phyloP scores from a whole-genome alignment of 169 alveolate genomes.

The Plasmodium malariae region DNA sequence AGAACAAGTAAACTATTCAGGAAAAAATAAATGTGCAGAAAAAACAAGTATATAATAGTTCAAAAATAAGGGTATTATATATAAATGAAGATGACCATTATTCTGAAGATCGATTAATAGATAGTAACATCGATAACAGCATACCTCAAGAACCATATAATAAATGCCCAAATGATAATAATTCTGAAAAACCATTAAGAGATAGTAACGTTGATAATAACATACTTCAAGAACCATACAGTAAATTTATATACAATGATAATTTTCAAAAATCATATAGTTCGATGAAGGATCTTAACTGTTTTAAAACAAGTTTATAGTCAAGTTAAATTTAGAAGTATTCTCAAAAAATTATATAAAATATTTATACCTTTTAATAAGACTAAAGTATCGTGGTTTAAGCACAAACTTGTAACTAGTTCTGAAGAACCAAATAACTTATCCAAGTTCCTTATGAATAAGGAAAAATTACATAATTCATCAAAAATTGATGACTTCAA shows the following conservation, averaged over 20 bases:
- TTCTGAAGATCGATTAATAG: no score
- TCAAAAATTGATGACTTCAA: neutral
- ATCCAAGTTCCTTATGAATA: neutral
- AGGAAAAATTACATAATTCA: neutral
- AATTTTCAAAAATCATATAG: neutral
- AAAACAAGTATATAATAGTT: no score
- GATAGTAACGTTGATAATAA: neutral
- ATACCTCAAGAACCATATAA: neutral
- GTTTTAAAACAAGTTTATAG: no score
- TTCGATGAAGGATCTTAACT: neutral
- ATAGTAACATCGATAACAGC: no score
- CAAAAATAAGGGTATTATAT: neutral
- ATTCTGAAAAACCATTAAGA: neutral
- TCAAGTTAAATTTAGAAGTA: no score
- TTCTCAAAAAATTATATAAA: no score
- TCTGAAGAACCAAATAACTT: neutral
- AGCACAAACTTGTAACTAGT: neutral
- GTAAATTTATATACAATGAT: no score
- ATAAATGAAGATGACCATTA: neutral
- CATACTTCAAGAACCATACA: neutral
- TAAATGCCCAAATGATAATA: neutral
- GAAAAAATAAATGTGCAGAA: neutral
- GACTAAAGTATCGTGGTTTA: no score
- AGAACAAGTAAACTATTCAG: neutral
- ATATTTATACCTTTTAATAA: no score